These are phyloP conservation scores for Zymoseptoria ardabiliae DNA, from an alignment of 2,329 filamentous ascomycete species.

Conservation along the genomic window DNA sequence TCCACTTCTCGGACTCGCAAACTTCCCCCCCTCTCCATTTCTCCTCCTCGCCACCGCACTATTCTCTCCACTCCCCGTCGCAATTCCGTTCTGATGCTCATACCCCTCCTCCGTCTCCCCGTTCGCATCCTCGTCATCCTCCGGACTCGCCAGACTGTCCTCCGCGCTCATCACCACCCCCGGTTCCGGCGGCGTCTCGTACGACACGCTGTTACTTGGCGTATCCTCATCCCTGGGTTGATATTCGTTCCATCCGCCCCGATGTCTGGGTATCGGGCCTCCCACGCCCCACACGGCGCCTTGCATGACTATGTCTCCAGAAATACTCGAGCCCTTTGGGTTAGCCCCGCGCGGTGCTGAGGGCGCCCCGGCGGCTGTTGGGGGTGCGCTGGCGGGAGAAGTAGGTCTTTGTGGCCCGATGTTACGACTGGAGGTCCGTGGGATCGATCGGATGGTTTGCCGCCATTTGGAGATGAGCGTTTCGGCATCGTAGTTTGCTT, in stretches of 20 bases:
- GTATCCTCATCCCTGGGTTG: background rate
- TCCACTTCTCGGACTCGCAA: background rate
- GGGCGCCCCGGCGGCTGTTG: background rate
- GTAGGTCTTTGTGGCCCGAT: background rate
- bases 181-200: slow-evolving; percentile 26
- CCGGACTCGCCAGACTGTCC: slow-evolving; percentile 10
- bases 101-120: slow-evolving; percentile 16
- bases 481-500: slow-evolving; percentile 23
- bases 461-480: slow-evolving; percentile 25
- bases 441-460: slow-evolving; percentile 18
- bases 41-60: background rate
- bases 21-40: background rate
- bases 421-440: slow-evolving; percentile 6
- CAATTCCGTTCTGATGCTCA: background rate
- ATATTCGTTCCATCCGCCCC: background rate
- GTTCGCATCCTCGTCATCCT: slow-evolving; percentile 14
- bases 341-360: background rate
- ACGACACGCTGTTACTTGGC: slow-evolving; percentile 7
- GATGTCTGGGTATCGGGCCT: slow-evolving; percentile 20
- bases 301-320: slow-evolving; percentile 23
- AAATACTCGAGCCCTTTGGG: background rate
- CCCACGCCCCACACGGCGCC: slow-evolving; percentile 21
- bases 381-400: background rate
- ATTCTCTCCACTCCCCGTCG: background rate
- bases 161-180: slow-evolving; percentile 21